Evolutionary conservation across 2,329 filamentous ascomycete genomes (phyloP), one percentile per base, ranked within the genome.

Genomic region (Diaporthe batatas): DNA sequence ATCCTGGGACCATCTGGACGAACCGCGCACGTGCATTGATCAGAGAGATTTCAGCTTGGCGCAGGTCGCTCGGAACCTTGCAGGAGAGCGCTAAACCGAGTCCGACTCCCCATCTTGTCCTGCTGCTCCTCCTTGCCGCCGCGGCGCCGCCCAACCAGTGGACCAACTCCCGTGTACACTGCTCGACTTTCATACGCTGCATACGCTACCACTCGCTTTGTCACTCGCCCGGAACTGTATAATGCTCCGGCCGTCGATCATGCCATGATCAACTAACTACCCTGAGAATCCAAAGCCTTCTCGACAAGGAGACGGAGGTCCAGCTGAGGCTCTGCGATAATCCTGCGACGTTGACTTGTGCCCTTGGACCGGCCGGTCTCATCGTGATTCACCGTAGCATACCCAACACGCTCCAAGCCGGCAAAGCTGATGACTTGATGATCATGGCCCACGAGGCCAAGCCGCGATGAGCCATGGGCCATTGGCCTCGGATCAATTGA

Each of bases 241-340:
- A 53, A 39, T 53, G 29, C 47, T 29, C 62, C 62, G 62, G 44
- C 44, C 16, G 44, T 67, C 29, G 6, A 21, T 67, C 42, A 53
- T 67, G 62, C 62, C 32, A 25, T 67, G 44, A 67, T 67, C 42
- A n/a, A n/a, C n/a, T n/a, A 53, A 51, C 25, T 44, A 29, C 59
- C 42, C 12, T n/a, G 34, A 64, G 10, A 16, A 55, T 0, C 34
- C 29, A 49, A 6, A 65, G 42, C 42, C 25, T 65, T 65, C 59
- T 65, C 59, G 42, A 49, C 59, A n/a, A n/a, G 25, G 29, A 65
- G 59, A 36, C 8, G 21, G 1, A 51, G 29, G 25, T 49, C 59
- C 59, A 49, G 42, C 44, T 49, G 42, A 49, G 59, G 59, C 59
- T 49, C 59, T 36, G 59, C 12, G 21, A 32, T 29, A 51, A 34